Conservation (phyloP, 1,139 yeast genomes). For the Lodderomyces jiufengensis region DNA sequence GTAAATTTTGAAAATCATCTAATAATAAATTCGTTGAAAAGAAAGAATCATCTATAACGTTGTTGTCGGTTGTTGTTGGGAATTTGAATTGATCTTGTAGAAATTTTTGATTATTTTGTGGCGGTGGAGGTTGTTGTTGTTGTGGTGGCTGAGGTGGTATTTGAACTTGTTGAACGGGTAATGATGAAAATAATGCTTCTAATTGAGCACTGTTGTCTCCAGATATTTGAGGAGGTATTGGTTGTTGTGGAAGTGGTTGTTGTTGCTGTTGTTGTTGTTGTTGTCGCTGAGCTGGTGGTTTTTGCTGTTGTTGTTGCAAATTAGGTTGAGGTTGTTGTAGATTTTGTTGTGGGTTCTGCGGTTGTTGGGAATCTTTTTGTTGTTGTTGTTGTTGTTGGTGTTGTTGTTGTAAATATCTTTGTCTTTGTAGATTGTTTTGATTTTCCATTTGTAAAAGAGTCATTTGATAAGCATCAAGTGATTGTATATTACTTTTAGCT, state of each 20-base stretch:
- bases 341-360: conserved; percentile 8
- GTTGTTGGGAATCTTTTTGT: conserved; percentile 13
- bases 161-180: conserved; percentile 6
- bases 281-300: conserved; percentile 10
- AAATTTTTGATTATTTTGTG: background rate
- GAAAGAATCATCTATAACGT: conserved; percentile 7
- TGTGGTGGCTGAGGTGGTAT: conserved; percentile 4
- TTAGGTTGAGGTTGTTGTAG: background rate
- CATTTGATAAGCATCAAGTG: conserved; percentile 24
- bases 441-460: conserved; percentile 25
- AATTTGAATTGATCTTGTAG: conserved; percentile 2
- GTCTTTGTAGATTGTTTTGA: conserved; percentile 25
- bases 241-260: conserved; percentile 10
- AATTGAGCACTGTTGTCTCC: conserved; percentile 1
- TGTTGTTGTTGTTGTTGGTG: conserved; percentile 16
- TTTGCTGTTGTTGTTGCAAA: background rate
- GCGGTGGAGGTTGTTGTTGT: conserved; percentile 3
- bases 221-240: background rate
- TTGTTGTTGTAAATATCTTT: conserved; percentile 24
- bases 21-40: conserved; percentile 2
- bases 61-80: conserved; percentile 2
- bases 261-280: conserved; percentile 3
- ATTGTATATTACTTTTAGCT: conserved; percentile 13
- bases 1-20: conserved; percentile 2
- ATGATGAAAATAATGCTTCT: conserved; percentile 1